A percentile compares a stretch with the other conserved stretches of the same genome.
phyloP scores from a whole-genome alignment of 225 moss, liverwort and hornwort species.

The Pleurozium schreberi region DNA sequence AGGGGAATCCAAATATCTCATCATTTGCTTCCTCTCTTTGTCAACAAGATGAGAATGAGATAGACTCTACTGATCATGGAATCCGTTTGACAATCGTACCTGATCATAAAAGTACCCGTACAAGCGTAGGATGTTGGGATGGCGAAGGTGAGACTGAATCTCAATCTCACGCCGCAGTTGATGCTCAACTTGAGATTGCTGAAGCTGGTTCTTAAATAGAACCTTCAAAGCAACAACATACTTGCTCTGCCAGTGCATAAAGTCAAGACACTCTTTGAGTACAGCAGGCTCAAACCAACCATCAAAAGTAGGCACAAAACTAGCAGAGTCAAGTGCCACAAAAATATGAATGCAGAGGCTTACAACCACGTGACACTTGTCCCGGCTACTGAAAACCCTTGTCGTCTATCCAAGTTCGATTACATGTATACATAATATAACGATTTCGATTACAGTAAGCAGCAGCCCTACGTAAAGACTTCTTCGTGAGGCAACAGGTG shows the following conservation, averaged over 20 bases:
- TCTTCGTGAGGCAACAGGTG: neutral
- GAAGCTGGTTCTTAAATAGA: constrained; percentile 82
- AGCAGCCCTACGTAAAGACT: neutral
- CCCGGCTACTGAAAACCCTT: no score
- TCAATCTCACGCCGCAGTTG: constrained; percentile 94
- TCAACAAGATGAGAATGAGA: constrained; percentile 27
- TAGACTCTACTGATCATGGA: constrained; percentile 1
- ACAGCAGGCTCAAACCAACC: neutral
- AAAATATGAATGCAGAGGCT: neutral
- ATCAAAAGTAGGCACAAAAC: neutral
- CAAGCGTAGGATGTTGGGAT: constrained; percentile 89
- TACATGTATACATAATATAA: neutral
- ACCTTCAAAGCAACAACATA: constrained; percentile 92
- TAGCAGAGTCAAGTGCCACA: neutral
- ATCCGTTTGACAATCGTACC: constrained; percentile 28
- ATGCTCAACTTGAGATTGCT: constrained; percentile 95
- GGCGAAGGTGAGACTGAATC: constrained; percentile 94
- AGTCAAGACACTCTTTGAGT: neutral
- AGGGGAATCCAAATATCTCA: neutral
- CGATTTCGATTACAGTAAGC: neutral
- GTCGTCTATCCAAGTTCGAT: neutral
- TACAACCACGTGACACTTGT: no score
- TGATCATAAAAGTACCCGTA: constrained; percentile 97
- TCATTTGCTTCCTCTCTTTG: neutral
- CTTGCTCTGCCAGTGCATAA: constrained; percentile 59